Conservation (phyloP, 352 stramenopile genomes). For the Phytophthora sp. region DNA sequence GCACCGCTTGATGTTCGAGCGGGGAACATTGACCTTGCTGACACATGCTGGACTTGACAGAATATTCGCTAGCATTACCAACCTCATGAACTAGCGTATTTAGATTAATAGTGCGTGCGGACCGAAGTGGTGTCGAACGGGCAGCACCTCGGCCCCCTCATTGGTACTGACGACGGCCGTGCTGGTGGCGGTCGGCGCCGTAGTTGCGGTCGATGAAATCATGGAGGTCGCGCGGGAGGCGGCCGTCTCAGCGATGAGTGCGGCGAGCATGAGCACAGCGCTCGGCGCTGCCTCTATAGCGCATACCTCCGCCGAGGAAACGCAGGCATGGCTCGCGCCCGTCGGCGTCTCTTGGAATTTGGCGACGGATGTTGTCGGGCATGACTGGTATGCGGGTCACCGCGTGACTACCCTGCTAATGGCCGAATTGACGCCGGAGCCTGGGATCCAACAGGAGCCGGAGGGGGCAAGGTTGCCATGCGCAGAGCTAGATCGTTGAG, state of each 20-base stretch:
- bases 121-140: constrained; percentile 16
- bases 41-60: no score
- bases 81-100: background rate
- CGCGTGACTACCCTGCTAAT: no score
- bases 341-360: background rate
- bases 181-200: background rate
- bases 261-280: background rate
- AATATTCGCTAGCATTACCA: constrained; percentile 10
- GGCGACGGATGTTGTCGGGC: background rate
- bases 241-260: background rate
- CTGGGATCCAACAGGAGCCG: background rate
- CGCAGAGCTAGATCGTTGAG: constrained; percentile 10
- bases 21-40: no score
- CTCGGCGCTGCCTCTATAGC: constrained; percentile 5
- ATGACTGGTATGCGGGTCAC: constrained; percentile 4
- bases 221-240: background rate
- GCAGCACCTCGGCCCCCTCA: constrained; percentile 13
- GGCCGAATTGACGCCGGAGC: no score
- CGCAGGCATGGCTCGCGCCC: constrained; percentile 11
- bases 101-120: constrained; percentile 4
- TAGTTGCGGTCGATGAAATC: constrained; percentile 12
- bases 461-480: background rate
- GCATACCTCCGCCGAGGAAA: constrained; percentile 2
- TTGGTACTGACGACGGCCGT: background rate
- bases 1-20: no score